Percentiles rank a stretch among this genome's conserved stretches.
Conservation (phyloP, 768 basidiomycete genomes). For the Amyloporia xantha region DNA sequence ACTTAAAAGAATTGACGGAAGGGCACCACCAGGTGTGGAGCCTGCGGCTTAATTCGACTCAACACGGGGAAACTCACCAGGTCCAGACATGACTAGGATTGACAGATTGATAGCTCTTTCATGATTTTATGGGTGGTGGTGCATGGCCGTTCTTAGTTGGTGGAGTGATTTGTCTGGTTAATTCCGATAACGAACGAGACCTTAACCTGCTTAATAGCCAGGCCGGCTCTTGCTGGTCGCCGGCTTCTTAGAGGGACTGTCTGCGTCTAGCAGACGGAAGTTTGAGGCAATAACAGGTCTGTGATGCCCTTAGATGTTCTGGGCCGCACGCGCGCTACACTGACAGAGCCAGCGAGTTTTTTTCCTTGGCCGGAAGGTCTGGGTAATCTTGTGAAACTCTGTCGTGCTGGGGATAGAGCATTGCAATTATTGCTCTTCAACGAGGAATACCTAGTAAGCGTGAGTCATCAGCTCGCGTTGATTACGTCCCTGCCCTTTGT, state of each 20-base stretch:
- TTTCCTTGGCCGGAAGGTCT: conserved; percentile 71
- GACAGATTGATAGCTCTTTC: conserved; percentile 83
- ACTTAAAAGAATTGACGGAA: conserved; percentile 83
- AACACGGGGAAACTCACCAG: conserved; percentile 79
- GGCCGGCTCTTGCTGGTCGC: conserved; percentile 62
- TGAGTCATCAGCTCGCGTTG: conserved; percentile 85
- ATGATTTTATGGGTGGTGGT: conserved; percentile 83
- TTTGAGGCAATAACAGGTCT: conserved; percentile 91
- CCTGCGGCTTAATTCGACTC: conserved; percentile 84
- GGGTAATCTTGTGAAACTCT: conserved; percentile 77
- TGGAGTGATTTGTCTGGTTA: conserved; percentile 96
- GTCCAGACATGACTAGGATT: conserved; percentile 72
- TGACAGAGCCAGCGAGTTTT: conserved; percentile 83
- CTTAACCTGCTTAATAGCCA: conserved; percentile 90
- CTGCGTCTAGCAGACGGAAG: conserved; percentile 75
- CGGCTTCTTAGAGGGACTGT: conserved; percentile 85
- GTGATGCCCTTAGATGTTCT: conserved; percentile 90
- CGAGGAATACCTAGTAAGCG: conserved; percentile 86
- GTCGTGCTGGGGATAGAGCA: conserved; percentile 84
- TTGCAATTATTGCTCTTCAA: conserved; percentile 92
- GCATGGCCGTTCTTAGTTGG: conserved; percentile 86
- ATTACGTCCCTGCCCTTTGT: conserved; percentile 90
- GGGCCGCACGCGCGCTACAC: conserved; percentile 84
- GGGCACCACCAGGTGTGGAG: conserved; percentile 76
- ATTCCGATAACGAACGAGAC: conserved; percentile 94